These are phyloP conservation scores for Candida glucosophila DNA, from an alignment of 1,139 yeast species.

Conservation along the genomic window DNA sequence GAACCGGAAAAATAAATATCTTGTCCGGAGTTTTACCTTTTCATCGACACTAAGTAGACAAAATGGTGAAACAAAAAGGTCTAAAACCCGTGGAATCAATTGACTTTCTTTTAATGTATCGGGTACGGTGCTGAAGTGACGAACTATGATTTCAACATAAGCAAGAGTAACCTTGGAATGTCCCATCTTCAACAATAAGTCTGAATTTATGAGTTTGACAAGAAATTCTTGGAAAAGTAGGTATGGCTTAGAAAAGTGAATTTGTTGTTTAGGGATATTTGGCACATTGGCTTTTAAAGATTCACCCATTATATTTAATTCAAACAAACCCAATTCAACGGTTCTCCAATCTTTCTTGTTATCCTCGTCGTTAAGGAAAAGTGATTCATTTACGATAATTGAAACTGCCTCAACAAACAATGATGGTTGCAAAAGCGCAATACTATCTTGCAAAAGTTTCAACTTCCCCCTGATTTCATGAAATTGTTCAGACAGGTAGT, in stretches of 20 bases:
- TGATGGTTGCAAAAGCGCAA: constrained; percentile 67
- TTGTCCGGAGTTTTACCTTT: constrained; percentile 73
- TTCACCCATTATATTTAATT: constrained; percentile 72
- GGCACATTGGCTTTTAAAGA: constrained; percentile 67
- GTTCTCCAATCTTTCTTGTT: constrained; percentile 56
- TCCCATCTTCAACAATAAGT: constrained; percentile 39
- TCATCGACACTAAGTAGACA: constrained; percentile 72
- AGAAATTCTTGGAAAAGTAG: constrained; percentile 53
- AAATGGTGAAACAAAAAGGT: constrained; percentile 67
- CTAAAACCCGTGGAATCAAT: constrained; percentile 58
- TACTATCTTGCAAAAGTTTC: constrained; percentile 74
- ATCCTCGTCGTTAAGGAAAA: constrained; percentile 24
- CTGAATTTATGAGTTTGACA: constrained; percentile 54
- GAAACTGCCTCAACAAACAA: constrained; percentile 67
- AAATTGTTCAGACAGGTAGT: constrained; percentile 67
- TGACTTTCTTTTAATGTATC: no score
- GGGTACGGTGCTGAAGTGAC: constrained; percentile 61
- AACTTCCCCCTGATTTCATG: constrained; percentile 67
- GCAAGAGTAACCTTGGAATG: constrained; percentile 76
- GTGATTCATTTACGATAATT: constrained; percentile 51
- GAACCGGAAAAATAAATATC: constrained; percentile 85
- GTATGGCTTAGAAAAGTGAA: constrained; percentile 54
- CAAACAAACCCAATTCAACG: constrained; percentile 79
- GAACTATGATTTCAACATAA: constrained; percentile 78
- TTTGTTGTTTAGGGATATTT: constrained; percentile 56